These are phyloP conservation scores for Wallemia ichthyophaga DNA, from an alignment of 1,284 basidiomycete species.

Conservation along the genomic window DNA sequence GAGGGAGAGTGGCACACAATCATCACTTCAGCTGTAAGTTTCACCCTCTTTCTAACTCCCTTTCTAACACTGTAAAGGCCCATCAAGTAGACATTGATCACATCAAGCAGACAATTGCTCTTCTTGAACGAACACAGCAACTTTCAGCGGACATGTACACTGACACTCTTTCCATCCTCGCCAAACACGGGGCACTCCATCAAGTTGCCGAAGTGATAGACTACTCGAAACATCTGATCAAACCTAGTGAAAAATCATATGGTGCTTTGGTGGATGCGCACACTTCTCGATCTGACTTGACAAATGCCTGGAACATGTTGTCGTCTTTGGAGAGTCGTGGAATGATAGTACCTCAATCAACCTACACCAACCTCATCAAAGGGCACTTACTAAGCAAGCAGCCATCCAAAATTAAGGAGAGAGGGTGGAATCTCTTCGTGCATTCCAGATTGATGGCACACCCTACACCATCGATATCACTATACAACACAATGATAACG, in stretches of 20 bases:
- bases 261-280: neutral
- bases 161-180: neutral
- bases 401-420: slow-evolving; percentile 21
- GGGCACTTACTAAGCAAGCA: slow-evolving; percentile 21
- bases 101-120: neutral
- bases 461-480: slow-evolving; percentile 34
- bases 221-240: neutral
- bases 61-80: neutral
- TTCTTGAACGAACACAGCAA: neutral
- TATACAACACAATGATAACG: slow-evolving; percentile 65
- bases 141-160: neutral
- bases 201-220: neutral
- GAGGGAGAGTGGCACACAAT: neutral
- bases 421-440: slow-evolving; percentile 74
- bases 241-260: neutral
- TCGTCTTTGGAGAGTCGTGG: slow-evolving; percentile 31
- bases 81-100: neutral
- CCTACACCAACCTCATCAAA: slow-evolving; percentile 32
- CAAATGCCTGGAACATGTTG: slow-evolving; percentile 24
- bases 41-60: no score
- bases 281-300: neutral
- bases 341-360: slow-evolving; percentile 28
- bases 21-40: neutral
- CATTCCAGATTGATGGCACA: slow-evolving; percentile 92
- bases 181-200: neutral